Evolutionary conservation across 169 alveolate genomes (phyloP).

Genomic region (Eimeria falciformis): DNA sequence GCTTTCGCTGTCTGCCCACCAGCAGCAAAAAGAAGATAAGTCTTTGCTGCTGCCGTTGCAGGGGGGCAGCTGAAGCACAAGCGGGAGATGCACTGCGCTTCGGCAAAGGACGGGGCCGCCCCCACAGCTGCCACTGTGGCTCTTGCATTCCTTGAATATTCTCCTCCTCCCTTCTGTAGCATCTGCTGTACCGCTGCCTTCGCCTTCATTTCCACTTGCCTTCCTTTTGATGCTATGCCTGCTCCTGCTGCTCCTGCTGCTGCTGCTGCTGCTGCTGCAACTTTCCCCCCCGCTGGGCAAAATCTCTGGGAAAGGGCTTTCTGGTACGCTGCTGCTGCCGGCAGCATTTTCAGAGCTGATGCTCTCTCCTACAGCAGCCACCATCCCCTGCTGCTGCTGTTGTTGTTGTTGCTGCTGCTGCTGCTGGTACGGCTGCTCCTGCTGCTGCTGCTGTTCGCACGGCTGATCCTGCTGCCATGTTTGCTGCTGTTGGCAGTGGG

Average conservation of each 20-base stretch:
- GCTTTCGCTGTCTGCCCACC: neutral
- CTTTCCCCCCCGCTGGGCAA: too few relatives aligned
- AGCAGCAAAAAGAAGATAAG: neutral
- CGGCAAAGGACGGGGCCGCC: constrained; percentile 26
- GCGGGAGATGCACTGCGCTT: constrained; percentile 59
- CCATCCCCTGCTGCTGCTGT: too few relatives aligned
- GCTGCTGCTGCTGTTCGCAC: too few relatives aligned
- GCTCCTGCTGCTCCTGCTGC: neutral
- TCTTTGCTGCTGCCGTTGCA: neutral
- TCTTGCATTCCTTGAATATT: neutral
- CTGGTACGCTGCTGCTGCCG: too few relatives aligned
- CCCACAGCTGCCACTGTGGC: neutral
- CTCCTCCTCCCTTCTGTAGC: neutral
- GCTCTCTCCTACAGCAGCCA: too few relatives aligned
- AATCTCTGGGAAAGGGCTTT: too few relatives aligned
- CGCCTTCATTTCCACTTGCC: neutral
- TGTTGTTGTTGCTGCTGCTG: too few relatives aligned
- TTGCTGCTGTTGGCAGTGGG: constrained; percentile 29
- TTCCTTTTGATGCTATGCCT: neutral
- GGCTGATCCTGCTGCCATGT: too few relatives aligned
- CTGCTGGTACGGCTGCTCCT: too few relatives aligned
- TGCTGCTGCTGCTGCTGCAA: constrained; percentile 6
- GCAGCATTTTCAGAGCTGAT: too few relatives aligned
- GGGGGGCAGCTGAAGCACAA: constrained; percentile 31
- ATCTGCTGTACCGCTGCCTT: neutral